Base-by-base conservation (phyloP, 2,329 filamentous ascomycete species). In the Calonectria crousiana region DNA sequence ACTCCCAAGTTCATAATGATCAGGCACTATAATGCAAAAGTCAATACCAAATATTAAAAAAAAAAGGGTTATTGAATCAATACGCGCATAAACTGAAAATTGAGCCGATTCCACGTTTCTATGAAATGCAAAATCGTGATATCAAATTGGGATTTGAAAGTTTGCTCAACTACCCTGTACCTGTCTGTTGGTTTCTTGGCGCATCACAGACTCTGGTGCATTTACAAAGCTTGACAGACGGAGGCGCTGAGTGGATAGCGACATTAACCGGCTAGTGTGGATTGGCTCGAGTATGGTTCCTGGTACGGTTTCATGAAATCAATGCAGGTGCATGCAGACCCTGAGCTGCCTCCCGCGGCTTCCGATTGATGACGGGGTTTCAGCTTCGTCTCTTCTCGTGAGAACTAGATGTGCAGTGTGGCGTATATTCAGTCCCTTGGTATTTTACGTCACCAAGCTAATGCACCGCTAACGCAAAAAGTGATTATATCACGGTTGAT, bases 291-390 rank as follows among this genome's bases (percentile, higher is more conserved):
- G 26, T 6, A 23, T 13, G 56, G 36, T 62, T 62, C 60, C 60
- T 65, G 38, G 60, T 5, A 49, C 36, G 30, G 60, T 65, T 65
- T 65, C 60, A 65, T 65, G 60, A 49, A 49, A 65, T 65, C 41
- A 65, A 65, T 65, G 60, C 60, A 65, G 38, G 26, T 5, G 18
- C 60, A 32, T 49, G 32, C 16, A 49, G 60, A 49, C 60, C 41
- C 41, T 49, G 38, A 44, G 41, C 20, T 49, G 26, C 20, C 41
- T 65, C 56, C 60, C 60, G 60, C 41, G 60, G 1, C 60, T 34
- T 49, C 60, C 60, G 60, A 65, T 49, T 34, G 41, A 65, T 32
- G 41, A 11, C 18, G 26, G 36, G 20, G 41, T 47, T 65, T 49
- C 38, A 65, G 41, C 28, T 62, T 62, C 60, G 49, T 65, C 38